These are phyloP conservation scores for Athelia sp. DNA, from an alignment of 1,284 basidiomycete genomes.

Conservation along the genomic window DNA sequence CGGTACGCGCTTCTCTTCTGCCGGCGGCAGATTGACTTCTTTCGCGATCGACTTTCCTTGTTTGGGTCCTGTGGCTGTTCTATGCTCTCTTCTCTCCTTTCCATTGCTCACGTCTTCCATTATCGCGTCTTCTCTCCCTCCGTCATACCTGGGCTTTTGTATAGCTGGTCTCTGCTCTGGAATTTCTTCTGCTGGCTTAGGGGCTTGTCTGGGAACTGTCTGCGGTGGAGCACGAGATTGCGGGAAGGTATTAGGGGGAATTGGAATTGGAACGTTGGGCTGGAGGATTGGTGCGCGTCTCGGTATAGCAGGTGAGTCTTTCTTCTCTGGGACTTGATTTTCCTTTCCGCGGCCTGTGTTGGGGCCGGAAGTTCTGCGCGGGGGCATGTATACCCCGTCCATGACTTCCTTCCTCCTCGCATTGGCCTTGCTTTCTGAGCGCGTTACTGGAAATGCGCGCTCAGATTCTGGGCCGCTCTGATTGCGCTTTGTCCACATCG, in stretches of 20 bases:
- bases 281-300: no score
- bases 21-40: neutral
- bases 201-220: neutral
- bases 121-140: neutral
- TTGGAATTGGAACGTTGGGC: no score
- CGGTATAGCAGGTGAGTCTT: neutral
- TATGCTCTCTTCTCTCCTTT: neutral
- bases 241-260: no score
- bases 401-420: neutral
- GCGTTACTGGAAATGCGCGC: neutral
- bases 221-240: no score
- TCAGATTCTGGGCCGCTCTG: no score
- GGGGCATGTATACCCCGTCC: neutral
- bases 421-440: neutral
- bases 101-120: neutral
- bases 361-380: neutral
- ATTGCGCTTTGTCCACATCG: neutral
- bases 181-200: neutral
- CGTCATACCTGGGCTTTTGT: neutral
- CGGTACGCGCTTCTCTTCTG: neutral
- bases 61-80: no score
- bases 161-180: neutral
- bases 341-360: neutral
- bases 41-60: no score
- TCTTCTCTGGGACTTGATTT: neutral